Evolutionary conservation across 2,329 filamentous ascomycete species (phyloP).

Genomic region (Aspergillus calidoustus): DNA sequence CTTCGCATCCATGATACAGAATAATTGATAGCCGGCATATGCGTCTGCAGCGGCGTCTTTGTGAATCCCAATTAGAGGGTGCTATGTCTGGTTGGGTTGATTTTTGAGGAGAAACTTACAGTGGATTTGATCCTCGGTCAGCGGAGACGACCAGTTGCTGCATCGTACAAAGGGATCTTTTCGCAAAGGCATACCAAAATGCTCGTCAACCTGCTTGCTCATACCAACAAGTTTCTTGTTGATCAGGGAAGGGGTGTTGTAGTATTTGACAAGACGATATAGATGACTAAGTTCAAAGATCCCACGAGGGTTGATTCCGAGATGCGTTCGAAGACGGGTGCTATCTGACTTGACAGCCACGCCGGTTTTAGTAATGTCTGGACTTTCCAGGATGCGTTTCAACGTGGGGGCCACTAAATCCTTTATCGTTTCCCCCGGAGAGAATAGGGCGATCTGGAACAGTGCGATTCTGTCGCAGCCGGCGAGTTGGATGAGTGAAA

Average conservation of each 20-base stretch:
- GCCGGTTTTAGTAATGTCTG: slow-evolving; percentile 72
- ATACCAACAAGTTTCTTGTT: slow-evolving; percentile 71
- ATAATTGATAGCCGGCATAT: slow-evolving; percentile 78
- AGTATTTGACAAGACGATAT: slow-evolving; percentile 75
- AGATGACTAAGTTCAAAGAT: slow-evolving; percentile 83
- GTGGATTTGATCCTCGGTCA: slow-evolving; percentile 68
- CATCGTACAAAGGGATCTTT: slow-evolving; percentile 73
- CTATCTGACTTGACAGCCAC: slow-evolving; percentile 75
- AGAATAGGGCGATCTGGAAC: slow-evolving; percentile 76
- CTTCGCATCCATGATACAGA: slow-evolving; percentile 70
- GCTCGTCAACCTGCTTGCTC: slow-evolving; percentile 70
- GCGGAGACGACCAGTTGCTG: slow-evolving; percentile 71
- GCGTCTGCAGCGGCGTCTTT: slow-evolving; percentile 80
- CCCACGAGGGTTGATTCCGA: slow-evolving; percentile 68
- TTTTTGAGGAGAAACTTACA: slow-evolving; percentile 58
- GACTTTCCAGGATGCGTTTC: slow-evolving; percentile 72
- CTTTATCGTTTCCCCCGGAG: slow-evolving; percentile 42
- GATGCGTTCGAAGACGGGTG: slow-evolving; percentile 68
- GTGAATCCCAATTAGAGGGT: slow-evolving; percentile 29
- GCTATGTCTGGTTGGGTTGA: not conserved
- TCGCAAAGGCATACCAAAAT: slow-evolving; percentile 73
- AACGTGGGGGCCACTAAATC: slow-evolving; percentile 74
- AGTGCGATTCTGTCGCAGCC: slow-evolving; percentile 76
- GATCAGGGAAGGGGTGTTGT: slow-evolving; percentile 59
- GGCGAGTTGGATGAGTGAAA: slow-evolving; percentile 83